These are phyloP conservation scores for Yamadazyma dendronema DNA, from an alignment of 1,139 yeast species.

Conservation along the genomic window DNA sequence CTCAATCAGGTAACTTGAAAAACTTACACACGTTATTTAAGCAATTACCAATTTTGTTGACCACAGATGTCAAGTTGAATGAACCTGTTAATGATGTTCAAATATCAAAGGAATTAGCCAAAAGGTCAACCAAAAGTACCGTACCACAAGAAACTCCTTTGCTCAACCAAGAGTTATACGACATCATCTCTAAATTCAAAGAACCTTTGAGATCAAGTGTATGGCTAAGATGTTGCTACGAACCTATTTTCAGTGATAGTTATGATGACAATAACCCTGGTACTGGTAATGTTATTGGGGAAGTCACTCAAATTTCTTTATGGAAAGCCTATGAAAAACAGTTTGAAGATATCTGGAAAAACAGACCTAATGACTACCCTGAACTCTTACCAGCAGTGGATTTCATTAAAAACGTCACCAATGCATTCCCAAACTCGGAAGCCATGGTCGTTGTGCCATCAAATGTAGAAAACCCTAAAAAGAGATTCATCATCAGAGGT, in stretches of 20 bases:
- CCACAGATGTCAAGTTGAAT: slow-evolving; percentile 28
- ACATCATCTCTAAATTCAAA: slow-evolving; percentile 59
- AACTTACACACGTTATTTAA: slow-evolving; percentile 52
- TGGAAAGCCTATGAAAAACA: slow-evolving; percentile 95
- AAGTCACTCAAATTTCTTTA: slow-evolving; percentile 90
- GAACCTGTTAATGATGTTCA: slow-evolving; percentile 23
- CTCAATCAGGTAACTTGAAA: slow-evolving; percentile 23
- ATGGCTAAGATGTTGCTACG: slow-evolving; percentile 94
- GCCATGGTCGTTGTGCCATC: slow-evolving; percentile 83
- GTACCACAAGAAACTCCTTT: slow-evolving; percentile 63
- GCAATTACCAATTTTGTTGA: slow-evolving; percentile 61
- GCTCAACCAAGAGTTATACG: slow-evolving; percentile 58
- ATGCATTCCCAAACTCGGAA: slow-evolving; percentile 86
- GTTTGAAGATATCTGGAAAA: slow-evolving; percentile 49
- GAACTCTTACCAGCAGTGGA: slow-evolving; percentile 91
- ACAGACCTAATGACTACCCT: slow-evolving; percentile 43
- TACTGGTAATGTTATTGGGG: slow-evolving; percentile 46
- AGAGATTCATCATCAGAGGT: slow-evolving; percentile 89
- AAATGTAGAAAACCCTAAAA: slow-evolving; percentile 47
- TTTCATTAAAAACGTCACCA: slow-evolving; percentile 88
- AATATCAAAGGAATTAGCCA: slow-evolving; percentile 28
- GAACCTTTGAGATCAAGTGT: slow-evolving; percentile 93
- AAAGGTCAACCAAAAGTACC: slow-evolving; percentile 33
- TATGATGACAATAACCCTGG: slow-evolving; percentile 23
- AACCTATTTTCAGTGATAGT: slow-evolving; percentile 40